A percentile compares a stretch with the other conserved stretches of the same genome.
Conservation (phyloP, 1,284 basidiomycete genomes). For the Volvariella surrecta region DNA sequence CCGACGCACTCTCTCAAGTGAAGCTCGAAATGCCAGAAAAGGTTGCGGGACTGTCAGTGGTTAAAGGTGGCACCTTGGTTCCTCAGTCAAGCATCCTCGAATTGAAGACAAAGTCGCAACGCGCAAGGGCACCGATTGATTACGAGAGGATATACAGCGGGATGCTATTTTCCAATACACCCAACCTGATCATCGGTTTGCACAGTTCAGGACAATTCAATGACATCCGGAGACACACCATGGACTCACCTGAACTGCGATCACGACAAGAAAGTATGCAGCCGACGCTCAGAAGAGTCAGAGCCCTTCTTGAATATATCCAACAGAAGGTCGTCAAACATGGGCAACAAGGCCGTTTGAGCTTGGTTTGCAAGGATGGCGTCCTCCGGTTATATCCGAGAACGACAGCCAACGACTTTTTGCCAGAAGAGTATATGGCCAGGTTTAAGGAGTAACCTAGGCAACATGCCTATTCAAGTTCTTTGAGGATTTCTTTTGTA, state of each 20-base stretch:
- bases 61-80: conserved; percentile 29
- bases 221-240: conserved; percentile 24
- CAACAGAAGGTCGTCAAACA: conserved; percentile 31
- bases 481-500: too few species aligned
- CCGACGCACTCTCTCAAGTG: not conserved
- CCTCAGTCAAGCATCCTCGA: conserved; percentile 38
- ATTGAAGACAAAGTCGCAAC: conserved; percentile 33
- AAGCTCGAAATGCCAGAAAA: not conserved
- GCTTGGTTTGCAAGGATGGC: conserved; percentile 27
- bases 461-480: too few species aligned
- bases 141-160: conserved; percentile 43
- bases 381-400: not conserved
- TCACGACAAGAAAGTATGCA: too few species aligned
- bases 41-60: conserved; percentile 13
- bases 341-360: conserved; percentile 34
- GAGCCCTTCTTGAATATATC: conserved; percentile 29
- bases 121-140: conserved; percentile 23
- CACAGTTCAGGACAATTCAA: conserved; percentile 38
- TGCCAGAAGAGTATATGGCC: conserved; percentile 1
- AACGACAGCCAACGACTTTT: not conserved
- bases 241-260: too few species aligned
- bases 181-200: conserved; percentile 38
- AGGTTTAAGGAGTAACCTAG: not conserved
- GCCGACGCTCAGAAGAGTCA: conserved; percentile 25
- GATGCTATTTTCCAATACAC: conserved; percentile 47